Evolutionary conservation across 2,329 filamentous ascomycete genomes (phyloP), one percentile per base, ranked within the genome.

Genomic region (Lecanicillium sp.): DNA sequence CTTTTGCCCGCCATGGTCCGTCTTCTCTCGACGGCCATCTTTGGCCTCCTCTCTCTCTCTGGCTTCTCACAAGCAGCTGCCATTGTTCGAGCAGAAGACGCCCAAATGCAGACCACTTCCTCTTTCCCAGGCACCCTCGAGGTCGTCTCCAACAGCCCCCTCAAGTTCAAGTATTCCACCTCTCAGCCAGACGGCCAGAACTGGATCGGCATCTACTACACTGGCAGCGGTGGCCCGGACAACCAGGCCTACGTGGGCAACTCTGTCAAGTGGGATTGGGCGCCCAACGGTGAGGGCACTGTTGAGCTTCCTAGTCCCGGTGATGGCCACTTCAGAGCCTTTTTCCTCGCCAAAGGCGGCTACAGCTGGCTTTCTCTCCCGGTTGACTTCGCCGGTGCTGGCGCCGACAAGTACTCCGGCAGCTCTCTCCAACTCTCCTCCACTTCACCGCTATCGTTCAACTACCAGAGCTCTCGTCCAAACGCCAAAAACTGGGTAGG

Each of bases 401-500:
- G 20, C 1, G 27, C 33, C 15, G 17, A 27, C 29, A 43, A 33
- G 29, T 17, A 9, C n/a, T 32, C 13, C 12, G 12, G 19, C 1
- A 34, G 33, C 11, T 17, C 15, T 2, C 4, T 43, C 10, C 31
- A 15, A 3, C 32, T 33, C 17, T 33, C 20, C 4, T 3, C 33
- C 22, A 32, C 36, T n/a, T 29, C 35, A 37, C 41, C 41, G 19
- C 29, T 43, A 11, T 15, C 29, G 15, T 10, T 43, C 14, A 15
- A 43, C 15, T 43, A 43, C 33, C 32, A 19, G 32, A 43, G 36
- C 6, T 11, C 17, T 7, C 9, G 15, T 19, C 33, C 41, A n/a
- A 33, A 29, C 29, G 27, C 18, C 4, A 29, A 33, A n/a, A 43
- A 43, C 41, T 43, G 41, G 41, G 17, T 43, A 19, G 41, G 28